These are phyloP conservation scores for Nothophoma quercina DNA, from an alignment of 2,329 filamentous ascomycete species.

Conservation along the genomic window DNA sequence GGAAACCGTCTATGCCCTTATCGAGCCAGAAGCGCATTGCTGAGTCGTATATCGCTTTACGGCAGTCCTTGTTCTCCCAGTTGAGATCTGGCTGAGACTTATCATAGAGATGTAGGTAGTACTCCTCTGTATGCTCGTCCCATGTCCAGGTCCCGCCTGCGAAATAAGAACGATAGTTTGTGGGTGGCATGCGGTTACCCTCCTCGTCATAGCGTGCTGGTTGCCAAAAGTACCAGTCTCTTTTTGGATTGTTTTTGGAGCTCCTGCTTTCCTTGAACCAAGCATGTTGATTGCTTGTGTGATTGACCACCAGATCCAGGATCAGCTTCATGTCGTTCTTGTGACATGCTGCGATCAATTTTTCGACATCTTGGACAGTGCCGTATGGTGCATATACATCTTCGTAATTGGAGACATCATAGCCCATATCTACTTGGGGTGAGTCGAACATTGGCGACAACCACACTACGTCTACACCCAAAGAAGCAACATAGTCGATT, in stretches of 20 bases:
- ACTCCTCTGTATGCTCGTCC: slow-evolving; percentile 57
- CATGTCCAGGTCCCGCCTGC: slow-evolving; percentile 53
- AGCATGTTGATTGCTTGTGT: slow-evolving; percentile 74
- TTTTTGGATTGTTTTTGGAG: slow-evolving; percentile 67
- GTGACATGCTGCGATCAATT: slow-evolving; percentile 66
- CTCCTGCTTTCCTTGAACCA: slow-evolving; percentile 75
- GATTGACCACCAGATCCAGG: slow-evolving; percentile 79
- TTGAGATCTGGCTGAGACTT: slow-evolving; percentile 58
- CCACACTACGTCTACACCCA: slow-evolving; percentile 73
- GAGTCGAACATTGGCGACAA: slow-evolving; percentile 70
- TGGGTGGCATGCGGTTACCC: slow-evolving; percentile 66
- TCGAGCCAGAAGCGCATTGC: slow-evolving; percentile 59
- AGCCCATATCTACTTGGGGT: slow-evolving; percentile 74
- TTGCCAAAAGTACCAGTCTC: slow-evolving; percentile 77
- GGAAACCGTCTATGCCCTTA: slow-evolving; percentile 56
- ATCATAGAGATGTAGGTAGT: slow-evolving; percentile 58
- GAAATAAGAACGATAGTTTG: slow-evolving; percentile 58
- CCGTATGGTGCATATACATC: slow-evolving; percentile 71
- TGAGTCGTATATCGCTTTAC: slow-evolving; percentile 54
- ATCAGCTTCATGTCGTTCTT: slow-evolving; percentile 73
- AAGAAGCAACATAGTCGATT: slow-evolving; percentile 61
- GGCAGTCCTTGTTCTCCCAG: slow-evolving; percentile 56
- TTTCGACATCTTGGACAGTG: slow-evolving; percentile 70
- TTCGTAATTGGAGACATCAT: slow-evolving; percentile 74
- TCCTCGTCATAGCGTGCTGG: slow-evolving; percentile 60